Conservation (phyloP, 768 basidiomycete genomes). For the Gautieria morchelliformis region DNA sequence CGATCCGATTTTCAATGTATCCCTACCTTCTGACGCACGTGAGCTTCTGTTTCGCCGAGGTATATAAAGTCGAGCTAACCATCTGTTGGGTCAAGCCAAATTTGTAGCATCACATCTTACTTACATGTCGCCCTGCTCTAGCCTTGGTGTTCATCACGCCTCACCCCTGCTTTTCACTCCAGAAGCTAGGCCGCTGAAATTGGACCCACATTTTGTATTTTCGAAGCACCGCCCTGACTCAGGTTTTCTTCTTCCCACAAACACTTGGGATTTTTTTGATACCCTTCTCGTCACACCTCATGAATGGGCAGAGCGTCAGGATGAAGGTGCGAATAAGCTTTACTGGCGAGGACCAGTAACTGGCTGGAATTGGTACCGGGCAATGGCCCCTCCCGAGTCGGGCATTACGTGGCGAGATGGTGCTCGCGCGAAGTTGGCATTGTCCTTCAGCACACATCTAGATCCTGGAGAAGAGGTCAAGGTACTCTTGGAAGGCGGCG, state of each 20-base stretch:
- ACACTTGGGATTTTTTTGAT: not conserved
- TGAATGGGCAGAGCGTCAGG: conserved; percentile 52
- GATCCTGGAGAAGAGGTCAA: not conserved
- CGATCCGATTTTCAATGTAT: conserved; percentile 4
- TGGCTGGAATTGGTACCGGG: conserved; percentile 40
- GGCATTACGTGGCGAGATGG: conserved; percentile 5
- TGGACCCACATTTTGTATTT: conserved; percentile 10
- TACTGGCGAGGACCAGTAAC: conserved; percentile 71
- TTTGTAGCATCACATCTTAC: conserved; percentile 2
- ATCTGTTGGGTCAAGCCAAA: not conserved
- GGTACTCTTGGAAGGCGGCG: not conserved
- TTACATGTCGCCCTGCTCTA: not conserved
- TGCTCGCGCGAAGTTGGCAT: conserved; percentile 1
- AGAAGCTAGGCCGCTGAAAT: not conserved
- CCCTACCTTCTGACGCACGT: not conserved
- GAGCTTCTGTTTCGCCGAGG: not conserved
- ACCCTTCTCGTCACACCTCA: conserved; percentile 18
- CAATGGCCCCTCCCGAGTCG: conserved; percentile 32
- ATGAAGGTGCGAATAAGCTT: conserved; percentile 35
- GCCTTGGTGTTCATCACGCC: not conserved
- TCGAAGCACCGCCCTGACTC: conserved; percentile 9
- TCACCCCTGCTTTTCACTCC: not conserved
- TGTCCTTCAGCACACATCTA: not conserved
- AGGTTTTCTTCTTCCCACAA: conserved; percentile 4
- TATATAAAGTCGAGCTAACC: not conserved